Conservation (phyloP, 2,329 filamentous ascomycete genomes). For the Verruconis gallopava region DNA sequence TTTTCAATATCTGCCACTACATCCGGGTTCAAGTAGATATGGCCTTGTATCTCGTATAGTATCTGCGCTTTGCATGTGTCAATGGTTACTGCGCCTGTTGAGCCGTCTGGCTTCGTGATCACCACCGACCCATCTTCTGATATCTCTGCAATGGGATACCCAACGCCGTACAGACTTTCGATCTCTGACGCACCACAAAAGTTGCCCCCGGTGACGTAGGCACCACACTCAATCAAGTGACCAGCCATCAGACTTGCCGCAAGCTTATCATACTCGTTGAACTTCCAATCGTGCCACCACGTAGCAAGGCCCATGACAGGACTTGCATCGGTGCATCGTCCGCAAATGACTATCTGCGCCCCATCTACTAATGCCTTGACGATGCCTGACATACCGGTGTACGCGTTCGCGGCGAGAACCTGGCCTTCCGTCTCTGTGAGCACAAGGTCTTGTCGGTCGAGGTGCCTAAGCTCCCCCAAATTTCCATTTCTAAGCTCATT, state of each 20-base stretch:
- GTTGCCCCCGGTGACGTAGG: slow-evolving; percentile 30
- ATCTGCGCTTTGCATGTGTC: slow-evolving; percentile 16
- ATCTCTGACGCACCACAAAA: slow-evolving; percentile 24
- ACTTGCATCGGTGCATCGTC: slow-evolving; percentile 31
- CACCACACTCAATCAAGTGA: slow-evolving; percentile 26
- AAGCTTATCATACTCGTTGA: slow-evolving; percentile 25
- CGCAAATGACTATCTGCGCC: slow-evolving; percentile 32
- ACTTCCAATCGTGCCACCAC: slow-evolving; percentile 32
- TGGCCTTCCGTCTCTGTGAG: slow-evolving; percentile 8
- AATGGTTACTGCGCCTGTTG: slow-evolving; percentile 11
- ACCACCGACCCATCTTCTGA: slow-evolving; percentile 26
- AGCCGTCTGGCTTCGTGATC: slow-evolving; percentile 30
- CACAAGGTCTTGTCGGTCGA: slow-evolving; percentile 8
- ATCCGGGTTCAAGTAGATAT: slow-evolving; percentile 23
- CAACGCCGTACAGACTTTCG: slow-evolving; percentile 32
- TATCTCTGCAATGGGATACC: slow-evolving; percentile 35
- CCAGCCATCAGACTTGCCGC: slow-evolving; percentile 16
- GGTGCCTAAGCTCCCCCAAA: slow-evolving; percentile 10
- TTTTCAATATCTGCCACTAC: slow-evolving; percentile 19
- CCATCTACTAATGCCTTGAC: slow-evolving; percentile 26
- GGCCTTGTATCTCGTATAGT: slow-evolving; percentile 28
- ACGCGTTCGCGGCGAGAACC: slow-evolving; percentile 12
- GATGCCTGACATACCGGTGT: slow-evolving; percentile 28
- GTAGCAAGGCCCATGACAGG: slow-evolving; percentile 18
- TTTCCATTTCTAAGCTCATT: slow-evolving; percentile 9